These are phyloP conservation scores for Gamarada debralockiae DNA, from an alignment of 495 filamentous ascomycete species.

Conservation along the genomic window DNA sequence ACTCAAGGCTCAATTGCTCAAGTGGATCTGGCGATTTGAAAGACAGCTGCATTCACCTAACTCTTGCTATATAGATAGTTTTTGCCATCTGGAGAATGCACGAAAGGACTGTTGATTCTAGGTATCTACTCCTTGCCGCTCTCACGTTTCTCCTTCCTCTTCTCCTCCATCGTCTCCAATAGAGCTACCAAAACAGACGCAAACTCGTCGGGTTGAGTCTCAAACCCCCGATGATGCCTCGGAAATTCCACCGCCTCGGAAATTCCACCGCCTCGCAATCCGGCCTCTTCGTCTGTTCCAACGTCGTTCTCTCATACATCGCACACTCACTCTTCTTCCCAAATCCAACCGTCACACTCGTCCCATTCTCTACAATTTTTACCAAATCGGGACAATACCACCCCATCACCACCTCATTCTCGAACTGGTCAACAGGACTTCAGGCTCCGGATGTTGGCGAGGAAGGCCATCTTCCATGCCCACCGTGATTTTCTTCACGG, in stretches of 20 bases:
- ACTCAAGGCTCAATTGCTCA: too few relatives aligned
- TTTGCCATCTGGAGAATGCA: too few relatives aligned
- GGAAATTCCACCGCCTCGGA: conserved; percentile 20
- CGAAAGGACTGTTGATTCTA: too few relatives aligned
- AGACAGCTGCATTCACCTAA: too few relatives aligned
- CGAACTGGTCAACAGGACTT: conserved; percentile 24
- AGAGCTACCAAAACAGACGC: conserved; percentile 9
- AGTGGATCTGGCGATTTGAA: too few relatives aligned
- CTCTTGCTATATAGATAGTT: too few relatives aligned
- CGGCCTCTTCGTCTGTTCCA: conserved; percentile 23
- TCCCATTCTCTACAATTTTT: conserved; percentile 16
- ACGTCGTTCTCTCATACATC: conserved; percentile 21
- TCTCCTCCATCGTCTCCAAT: conserved; percentile 2
- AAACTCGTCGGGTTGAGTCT: conserved; percentile 24
- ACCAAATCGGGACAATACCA: conserved; percentile 23
- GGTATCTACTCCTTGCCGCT: too few relatives aligned
- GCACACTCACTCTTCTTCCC: conserved; percentile 23
- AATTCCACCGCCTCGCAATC: conserved; percentile 11
- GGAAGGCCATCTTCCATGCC: conserved; percentile 16
- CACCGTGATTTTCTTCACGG: conserved; percentile 13
- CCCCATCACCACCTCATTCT: conserved; percentile 23
- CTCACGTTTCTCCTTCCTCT: neutral
- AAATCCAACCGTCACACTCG: conserved; percentile 23
- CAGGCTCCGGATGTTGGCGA: conserved; percentile 3
- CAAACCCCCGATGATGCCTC: conserved; percentile 28